Percentiles rank a stretch among this genome's conserved stretches.
These are phyloP conservation scores for Acanthamoeba royreba DNA, from an alignment of 208 protist genomes.

Conservation along the genomic window DNA sequence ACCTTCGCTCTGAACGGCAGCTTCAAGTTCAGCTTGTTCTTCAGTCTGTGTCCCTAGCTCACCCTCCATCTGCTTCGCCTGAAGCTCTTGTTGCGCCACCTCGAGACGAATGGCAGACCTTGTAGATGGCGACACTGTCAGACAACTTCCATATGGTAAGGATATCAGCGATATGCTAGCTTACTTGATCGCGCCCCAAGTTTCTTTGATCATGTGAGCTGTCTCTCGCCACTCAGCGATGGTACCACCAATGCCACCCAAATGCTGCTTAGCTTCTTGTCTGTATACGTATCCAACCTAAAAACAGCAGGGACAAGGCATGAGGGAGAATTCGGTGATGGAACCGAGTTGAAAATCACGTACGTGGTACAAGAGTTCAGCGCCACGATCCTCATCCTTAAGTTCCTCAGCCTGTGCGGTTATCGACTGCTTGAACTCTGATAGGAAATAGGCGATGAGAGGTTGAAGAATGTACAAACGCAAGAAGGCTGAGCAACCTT, in stretches of 20 bases:
- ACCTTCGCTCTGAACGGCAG: background rate
- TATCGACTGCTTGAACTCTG: background rate
- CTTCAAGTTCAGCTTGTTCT: constrained; percentile 35
- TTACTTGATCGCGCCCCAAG: constrained; percentile 30
- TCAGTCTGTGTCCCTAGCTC: background rate
- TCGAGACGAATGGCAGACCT: background rate
- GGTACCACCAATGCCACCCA: constrained; percentile 20
- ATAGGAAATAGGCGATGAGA: no score
- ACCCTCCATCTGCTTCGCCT: background rate
- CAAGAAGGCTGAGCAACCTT: background rate
- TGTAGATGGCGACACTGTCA: no score
- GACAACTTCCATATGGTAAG: background rate
- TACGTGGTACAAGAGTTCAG: constrained; percentile 12
- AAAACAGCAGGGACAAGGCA: background rate
- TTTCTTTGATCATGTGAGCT: background rate
- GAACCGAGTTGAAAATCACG: no score
- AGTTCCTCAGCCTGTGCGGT: background rate
- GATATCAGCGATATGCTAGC: no score
- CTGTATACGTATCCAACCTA: constrained; percentile 45
- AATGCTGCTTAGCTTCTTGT: constrained; percentile 37
- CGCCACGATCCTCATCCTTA: constrained; percentile 21
- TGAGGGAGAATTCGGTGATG: background rate
- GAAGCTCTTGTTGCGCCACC: constrained; percentile 16
- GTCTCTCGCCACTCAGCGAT: constrained; percentile 6
- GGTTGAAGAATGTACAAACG: background rate